Conservation (phyloP, 805 yeast genomes). For the Teunomyces panamensis region DNA sequence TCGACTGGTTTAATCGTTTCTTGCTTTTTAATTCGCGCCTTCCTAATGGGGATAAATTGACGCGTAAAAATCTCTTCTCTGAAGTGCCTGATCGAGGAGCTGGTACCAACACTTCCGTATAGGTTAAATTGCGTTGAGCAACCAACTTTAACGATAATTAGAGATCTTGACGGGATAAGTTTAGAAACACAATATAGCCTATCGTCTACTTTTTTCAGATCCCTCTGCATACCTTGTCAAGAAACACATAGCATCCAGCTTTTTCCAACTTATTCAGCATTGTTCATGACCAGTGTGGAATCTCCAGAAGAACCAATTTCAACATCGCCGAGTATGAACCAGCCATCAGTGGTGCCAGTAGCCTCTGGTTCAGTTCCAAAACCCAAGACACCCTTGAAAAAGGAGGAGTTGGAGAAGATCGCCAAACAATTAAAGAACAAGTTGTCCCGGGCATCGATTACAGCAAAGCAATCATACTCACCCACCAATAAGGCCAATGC, state of each 20-base stretch:
- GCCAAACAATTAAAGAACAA: constrained; percentile 42
- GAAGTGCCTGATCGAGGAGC: not conserved
- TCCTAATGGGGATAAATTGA: constrained; percentile 8
- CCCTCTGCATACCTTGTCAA: too few species aligned
- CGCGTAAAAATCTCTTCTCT: constrained; percentile 6
- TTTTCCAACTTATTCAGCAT: too few species aligned
- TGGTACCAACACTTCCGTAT: not conserved
- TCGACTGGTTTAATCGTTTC: not conserved
- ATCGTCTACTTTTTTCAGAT: too few species aligned
- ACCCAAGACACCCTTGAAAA: constrained; percentile 37
- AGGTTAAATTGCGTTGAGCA: not conserved
- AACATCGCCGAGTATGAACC: not conserved
- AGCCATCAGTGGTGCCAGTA: constrained; percentile 6
- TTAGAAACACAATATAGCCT: too few species aligned
- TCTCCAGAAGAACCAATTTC: constrained; percentile 2
- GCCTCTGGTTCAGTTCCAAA: constrained; percentile 8
- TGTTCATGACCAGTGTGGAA: not conserved
- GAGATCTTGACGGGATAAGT: too few species aligned
- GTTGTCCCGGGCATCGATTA: constrained; percentile 41
- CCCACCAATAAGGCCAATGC: constrained; percentile 10
- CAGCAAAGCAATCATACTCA: constrained; percentile 37
- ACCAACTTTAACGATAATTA: not conserved
- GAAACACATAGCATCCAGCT: too few species aligned
- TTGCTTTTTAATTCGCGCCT: not conserved
- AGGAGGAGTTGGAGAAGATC: constrained; percentile 44